A percentile compares a stretch with the other conserved stretches of the same genome.
phyloP scores from a whole-genome alignment of 2,329 filamentous ascomycete genomes.

The Atkinsonella hypoxylon region DNA sequence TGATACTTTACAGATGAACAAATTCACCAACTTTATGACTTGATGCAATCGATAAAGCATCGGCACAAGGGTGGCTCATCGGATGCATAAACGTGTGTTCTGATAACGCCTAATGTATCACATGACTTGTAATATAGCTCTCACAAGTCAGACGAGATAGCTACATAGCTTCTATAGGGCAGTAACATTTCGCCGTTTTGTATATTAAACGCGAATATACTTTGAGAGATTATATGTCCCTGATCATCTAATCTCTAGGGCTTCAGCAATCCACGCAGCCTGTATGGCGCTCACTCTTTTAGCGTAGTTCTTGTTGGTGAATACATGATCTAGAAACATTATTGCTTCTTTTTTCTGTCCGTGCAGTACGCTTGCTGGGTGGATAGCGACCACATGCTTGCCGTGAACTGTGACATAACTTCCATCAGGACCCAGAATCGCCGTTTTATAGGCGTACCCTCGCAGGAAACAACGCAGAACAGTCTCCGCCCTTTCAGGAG shows the following conservation, averaged over 20 bases:
- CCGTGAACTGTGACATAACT: slow-evolving; percentile 49
- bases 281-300: slow-evolving; percentile 54
- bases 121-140: background rate
- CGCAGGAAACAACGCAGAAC: slow-evolving; percentile 50
- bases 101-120: background rate
- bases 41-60: slow-evolving; percentile 69
- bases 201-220: background rate
- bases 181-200: background rate
- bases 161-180: background rate
- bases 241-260: slow-evolving; percentile 20
- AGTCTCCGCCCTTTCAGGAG: slow-evolving; percentile 40
- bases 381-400: slow-evolving; percentile 48
- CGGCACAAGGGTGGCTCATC: slow-evolving; percentile 16
- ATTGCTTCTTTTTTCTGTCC: slow-evolving; percentile 53
- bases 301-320: slow-evolving; percentile 53
- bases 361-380: slow-evolving; percentile 50
- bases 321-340: slow-evolving; percentile 57
- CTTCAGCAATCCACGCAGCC: slow-evolving; percentile 45
- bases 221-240: background rate
- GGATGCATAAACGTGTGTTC: slow-evolving; percentile 10
- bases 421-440: slow-evolving; percentile 45
- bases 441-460: slow-evolving; percentile 50
- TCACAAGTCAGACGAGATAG: background rate
- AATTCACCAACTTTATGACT: slow-evolving; percentile 81
- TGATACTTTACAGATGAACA: slow-evolving; percentile 59